Percentiles rank a stretch among this genome's conserved stretches.
Evolutionary conservation across 225 moss, liverwort and hornwort genomes (phyloP).

Genomic region (Physcomitrellopsis africana): DNA sequence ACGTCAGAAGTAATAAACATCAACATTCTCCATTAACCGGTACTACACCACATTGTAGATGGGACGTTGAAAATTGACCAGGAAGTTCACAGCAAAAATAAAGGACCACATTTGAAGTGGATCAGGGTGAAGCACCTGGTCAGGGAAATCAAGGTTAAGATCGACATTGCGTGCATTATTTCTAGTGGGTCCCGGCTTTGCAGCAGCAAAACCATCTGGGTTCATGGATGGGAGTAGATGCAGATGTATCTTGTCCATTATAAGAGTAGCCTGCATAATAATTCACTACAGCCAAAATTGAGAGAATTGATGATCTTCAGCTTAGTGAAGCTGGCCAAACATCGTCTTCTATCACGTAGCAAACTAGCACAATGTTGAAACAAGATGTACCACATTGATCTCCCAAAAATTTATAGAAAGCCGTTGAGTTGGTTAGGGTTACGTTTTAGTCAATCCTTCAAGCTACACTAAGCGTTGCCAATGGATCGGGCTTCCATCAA

Average conservation of each 20-base stretch:
- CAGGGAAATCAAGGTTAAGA: constrained; percentile 88
- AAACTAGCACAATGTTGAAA: constrained; percentile 1
- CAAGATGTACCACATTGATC: constrained; percentile 5
- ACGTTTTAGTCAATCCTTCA: constrained; percentile 1
- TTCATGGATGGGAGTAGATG: constrained; percentile 89
- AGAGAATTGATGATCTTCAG: constrained; percentile 4
- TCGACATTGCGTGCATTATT: constrained; percentile 76
- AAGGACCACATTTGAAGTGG: background rate
- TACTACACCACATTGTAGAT: constrained; percentile 5
- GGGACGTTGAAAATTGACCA: constrained; percentile 13
- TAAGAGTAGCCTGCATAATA: constrained; percentile 68
- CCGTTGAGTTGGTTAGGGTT: background rate
- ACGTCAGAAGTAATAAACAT: background rate
- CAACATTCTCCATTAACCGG: background rate
- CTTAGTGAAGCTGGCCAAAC: constrained; percentile 2
- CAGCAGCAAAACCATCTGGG: constrained; percentile 72
- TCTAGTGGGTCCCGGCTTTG: constrained; percentile 40
- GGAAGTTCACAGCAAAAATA: constrained; percentile 1
- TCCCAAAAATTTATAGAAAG: background rate
- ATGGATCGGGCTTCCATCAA: background rate
- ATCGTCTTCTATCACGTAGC: background rate
- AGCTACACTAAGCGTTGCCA: background rate
- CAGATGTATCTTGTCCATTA: constrained; percentile 76
- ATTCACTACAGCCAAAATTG: constrained; percentile 15
- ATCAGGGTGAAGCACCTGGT: constrained; percentile 58